Base-by-base conservation (phyloP, 768 basidiomycete genomes). In the Boletus rubropictus region DNA sequence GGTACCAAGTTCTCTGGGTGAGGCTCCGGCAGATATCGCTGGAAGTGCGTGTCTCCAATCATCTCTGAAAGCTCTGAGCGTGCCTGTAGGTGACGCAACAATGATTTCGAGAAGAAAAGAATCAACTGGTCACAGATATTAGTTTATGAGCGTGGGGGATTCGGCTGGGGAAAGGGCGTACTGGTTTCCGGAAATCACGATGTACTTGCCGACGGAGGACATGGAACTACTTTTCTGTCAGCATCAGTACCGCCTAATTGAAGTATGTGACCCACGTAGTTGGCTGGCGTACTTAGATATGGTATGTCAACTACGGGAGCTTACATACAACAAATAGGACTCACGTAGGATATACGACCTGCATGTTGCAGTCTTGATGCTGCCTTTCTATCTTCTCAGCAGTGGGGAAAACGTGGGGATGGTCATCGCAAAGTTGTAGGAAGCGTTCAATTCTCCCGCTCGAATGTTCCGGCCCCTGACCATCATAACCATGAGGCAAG, bases 301-400 rank as follows among this genome's bases (percentile, higher is more conserved):
- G 12, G n/a, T n/a, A n/a, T 51, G 44, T 55, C 53, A 59, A 44
- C 42, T 37, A 44, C 5, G n/a, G 0, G 6, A 31, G 35, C 35
- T 11, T 10, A 14, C 21, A 35, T 39, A 32, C 21, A 22, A 24
- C 12, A 48, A 46, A 24, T 2, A 33, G 8, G 28, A 76, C 86
- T 67, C 62, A 89, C 86, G 93, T 93, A 5, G 93, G 89, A 70
- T 98, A 98, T 24, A 95, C 91, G 55, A 99, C 86, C 71, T 98
- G 96, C 90, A 98, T 91, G 65, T 98, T 99, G 70, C 94, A 96
- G 66, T 99, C 96, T 72, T 99, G 96, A 63, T 97, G 93, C 60
- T 96, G 93, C 39, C 96, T 73, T 62, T 93, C 90, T 50, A 94
- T 69, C 74, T 95, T 96, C 68, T 94, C 82, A 1, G 78, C 78